Percentiles rank a stretch among this genome's conserved stretches.
Conservation (phyloP, 2,329 filamentous ascomycete genomes). For the Xylaria multiplex region DNA sequence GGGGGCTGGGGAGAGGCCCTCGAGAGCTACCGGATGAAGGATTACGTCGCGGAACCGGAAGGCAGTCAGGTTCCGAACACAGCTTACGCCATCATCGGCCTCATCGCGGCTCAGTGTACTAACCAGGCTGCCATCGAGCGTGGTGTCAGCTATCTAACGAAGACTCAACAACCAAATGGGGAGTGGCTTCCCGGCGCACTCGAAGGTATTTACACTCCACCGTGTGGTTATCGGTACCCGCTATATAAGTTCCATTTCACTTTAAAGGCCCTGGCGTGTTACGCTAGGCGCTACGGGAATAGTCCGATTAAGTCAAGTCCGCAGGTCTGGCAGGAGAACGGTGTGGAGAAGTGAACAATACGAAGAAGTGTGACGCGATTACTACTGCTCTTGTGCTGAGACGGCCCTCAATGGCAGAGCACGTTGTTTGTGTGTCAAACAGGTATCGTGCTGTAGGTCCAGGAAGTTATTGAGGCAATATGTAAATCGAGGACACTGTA, state of each 20-base stretch:
- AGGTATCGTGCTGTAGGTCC: too few relatives aligned
- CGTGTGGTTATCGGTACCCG: slow-evolving; percentile 25
- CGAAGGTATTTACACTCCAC: slow-evolving; percentile 16
- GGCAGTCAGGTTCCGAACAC: slow-evolving; percentile 23
- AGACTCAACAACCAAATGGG: slow-evolving; percentile 12
- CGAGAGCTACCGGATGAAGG: slow-evolving; percentile 4
- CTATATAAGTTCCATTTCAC: slow-evolving; percentile 30
- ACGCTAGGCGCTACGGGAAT: slow-evolving; percentile 14
- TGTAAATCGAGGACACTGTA: too few relatives aligned
- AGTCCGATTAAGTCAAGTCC: not conserved
- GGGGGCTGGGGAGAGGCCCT: slow-evolving; percentile 25
- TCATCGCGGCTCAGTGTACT: slow-evolving; percentile 19
- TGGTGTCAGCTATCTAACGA: slow-evolving; percentile 8
- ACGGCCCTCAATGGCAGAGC: too few relatives aligned
- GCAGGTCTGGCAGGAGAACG: not conserved
- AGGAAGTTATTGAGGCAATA: too few relatives aligned
- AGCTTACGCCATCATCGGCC: slow-evolving; percentile 17
- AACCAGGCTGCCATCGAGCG: slow-evolving; percentile 11
- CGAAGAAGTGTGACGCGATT: not conserved
- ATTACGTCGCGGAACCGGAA: slow-evolving; percentile 19
- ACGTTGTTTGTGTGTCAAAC: too few relatives aligned
- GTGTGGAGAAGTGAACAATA: not conserved
- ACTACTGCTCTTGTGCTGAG: too few relatives aligned
- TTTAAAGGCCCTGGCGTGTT: slow-evolving; percentile 13
- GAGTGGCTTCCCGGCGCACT: slow-evolving; percentile 22